These are phyloP conservation scores for Arbutus unedo DNA, from an alignment of 148 eudicot genomes.

Conservation along the genomic window DNA sequence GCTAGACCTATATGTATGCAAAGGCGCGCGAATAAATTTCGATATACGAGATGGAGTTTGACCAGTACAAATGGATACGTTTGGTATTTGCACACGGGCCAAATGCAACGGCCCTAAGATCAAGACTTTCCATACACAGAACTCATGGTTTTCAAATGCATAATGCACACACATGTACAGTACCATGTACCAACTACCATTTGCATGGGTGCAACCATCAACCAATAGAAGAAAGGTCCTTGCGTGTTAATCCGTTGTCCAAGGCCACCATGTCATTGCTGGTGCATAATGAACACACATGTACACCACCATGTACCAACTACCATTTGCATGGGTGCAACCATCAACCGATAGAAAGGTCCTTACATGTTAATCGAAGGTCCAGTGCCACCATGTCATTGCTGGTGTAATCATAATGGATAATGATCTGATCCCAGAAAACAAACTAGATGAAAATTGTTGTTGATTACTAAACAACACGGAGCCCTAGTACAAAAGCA, in stretches of 20 bases:
- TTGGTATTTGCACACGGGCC: background rate
- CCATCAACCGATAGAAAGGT: background rate
- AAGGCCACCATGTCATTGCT: background rate
- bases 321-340: too few species aligned
- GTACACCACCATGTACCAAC: too few species aligned
- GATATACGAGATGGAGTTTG: background rate
- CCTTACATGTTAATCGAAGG: background rate
- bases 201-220: background rate
- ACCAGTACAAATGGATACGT: background rate
- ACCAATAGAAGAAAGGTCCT: background rate
- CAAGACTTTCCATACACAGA: background rate
- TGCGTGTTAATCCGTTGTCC: background rate
- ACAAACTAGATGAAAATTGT: background rate
- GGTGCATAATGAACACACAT: background rate
- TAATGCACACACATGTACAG: background rate
- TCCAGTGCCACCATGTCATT: background rate
- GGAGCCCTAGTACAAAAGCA: background rate
- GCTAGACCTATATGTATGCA: background rate
- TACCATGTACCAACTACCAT: background rate
- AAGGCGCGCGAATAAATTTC: background rate
- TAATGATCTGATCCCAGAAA: background rate
- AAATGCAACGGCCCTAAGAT: background rate
- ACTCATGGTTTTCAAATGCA: background rate
- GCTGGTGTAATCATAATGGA: background rate
- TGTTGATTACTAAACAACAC: background rate